Evolutionary conservation across 169 alveolate species (phyloP), one percentile per base, ranked within the genome.

Genomic region (Toxoplasma gondii): DNA sequence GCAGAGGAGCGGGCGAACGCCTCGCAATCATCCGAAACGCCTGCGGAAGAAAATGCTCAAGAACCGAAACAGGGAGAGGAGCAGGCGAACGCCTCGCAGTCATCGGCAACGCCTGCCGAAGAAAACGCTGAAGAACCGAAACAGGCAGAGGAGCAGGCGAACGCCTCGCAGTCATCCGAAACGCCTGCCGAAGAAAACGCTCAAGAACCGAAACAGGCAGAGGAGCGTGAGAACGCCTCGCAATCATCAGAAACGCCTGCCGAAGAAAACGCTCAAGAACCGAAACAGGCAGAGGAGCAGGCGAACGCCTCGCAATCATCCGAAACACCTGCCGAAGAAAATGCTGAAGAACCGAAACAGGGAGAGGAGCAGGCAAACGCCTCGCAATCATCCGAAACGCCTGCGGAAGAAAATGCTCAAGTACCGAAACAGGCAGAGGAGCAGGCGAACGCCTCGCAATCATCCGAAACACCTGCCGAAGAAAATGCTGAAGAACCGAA

Each of bases 201-300:
- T 29, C 78, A 64, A 43, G 78, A 43, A 10, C 34, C 39, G 39
- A 53, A 10, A 12, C 82, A 80, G 10, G 39, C 36, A 9, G 70
- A 58, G 22, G 91, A 81, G 53, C 83, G 9, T 22, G 91, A 80
- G 38, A 16, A 34, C 19, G 44, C 49, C 17, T 36, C 86, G 34
- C 38, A 34, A 34, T 12, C 49, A 49, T 4, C 64, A 16, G 83
- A 29, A 36, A 44, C 80, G 9, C 70, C 17, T 43, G 36, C 45
- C 34, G 87, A 90, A 90, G 58, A n/a, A 34, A n/a, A 88, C 2
- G 10, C 41, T 41, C 90, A 39, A 74, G 94, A 91, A 27, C 44
- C 31, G 53, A 53, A 41, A 0, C 43, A 58, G 24, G n/a, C n/a
- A n/a, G n/a, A n/a, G n/a, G n/a, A n/a, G n/a, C n/a, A n/a, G n/a